These are phyloP conservation scores for Dendrothele bispora DNA, from an alignment of 768 basidiomycete species.

Conservation along the genomic window DNA sequence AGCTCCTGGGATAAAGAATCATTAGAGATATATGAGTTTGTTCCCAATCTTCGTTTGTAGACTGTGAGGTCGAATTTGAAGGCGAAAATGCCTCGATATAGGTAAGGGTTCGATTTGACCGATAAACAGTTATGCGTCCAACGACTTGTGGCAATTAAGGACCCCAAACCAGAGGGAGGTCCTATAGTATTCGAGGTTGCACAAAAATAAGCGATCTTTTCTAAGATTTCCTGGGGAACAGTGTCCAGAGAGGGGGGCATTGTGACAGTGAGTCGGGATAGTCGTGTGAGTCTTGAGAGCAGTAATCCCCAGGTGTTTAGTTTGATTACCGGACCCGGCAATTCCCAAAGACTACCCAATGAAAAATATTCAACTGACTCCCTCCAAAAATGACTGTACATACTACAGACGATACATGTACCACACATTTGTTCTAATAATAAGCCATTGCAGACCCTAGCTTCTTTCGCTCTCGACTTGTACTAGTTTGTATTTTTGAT, in stretches of 20 bases:
- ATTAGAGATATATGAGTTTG: slow-evolving; percentile 37
- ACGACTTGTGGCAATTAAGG: slow-evolving; percentile 54
- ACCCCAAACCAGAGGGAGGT: slow-evolving; percentile 58
- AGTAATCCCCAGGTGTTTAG: too few relatives aligned
- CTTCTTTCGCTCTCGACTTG: too few relatives aligned
- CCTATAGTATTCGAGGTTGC: slow-evolving; percentile 54
- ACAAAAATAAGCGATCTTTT: slow-evolving; percentile 71
- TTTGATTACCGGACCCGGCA: too few relatives aligned
- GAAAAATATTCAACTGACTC: too few relatives aligned
- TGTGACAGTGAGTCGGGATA: too few relatives aligned
- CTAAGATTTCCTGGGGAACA: slow-evolving; percentile 77
- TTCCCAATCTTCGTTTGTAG: slow-evolving; percentile 48
- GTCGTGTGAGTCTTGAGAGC: too few relatives aligned
- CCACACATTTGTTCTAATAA: too few relatives aligned
- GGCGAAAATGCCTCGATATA: slow-evolving; percentile 72
- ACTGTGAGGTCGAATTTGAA: slow-evolving; percentile 64
- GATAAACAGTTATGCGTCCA: slow-evolving; percentile 51
- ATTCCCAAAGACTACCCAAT: too few relatives aligned
- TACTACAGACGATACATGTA: too few relatives aligned
- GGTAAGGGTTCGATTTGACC: slow-evolving; percentile 53
- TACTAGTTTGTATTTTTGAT: too few relatives aligned
- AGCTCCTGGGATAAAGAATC: slow-evolving; percentile 60
- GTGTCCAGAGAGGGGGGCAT: slow-evolving; percentile 35
- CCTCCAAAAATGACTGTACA: too few relatives aligned
- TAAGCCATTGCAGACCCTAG: too few relatives aligned